Evolutionary conservation across 2,329 filamentous ascomycete species (phyloP).

Genomic region (Talaromyces marneffei): DNA sequence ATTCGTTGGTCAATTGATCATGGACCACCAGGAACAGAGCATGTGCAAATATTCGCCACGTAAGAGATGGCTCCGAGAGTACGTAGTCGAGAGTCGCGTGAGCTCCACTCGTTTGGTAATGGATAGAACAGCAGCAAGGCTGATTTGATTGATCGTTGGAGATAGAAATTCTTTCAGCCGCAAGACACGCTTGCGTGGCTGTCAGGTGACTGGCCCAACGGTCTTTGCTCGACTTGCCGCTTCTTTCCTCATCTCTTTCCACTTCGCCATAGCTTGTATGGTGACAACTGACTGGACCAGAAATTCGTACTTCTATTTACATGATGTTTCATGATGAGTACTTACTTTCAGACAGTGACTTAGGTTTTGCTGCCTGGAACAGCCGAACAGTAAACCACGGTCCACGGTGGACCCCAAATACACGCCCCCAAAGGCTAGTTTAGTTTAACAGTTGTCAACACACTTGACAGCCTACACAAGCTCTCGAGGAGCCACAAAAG

Average conservation of each 20-base stretch:
- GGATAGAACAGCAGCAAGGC: neutral
- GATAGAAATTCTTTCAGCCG: neutral
- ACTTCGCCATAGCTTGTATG: neutral
- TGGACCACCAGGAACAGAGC: too few species aligned
- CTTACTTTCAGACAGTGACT: neutral
- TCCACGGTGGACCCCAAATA: neutral
- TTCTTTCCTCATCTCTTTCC: neutral
- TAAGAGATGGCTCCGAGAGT: neutral
- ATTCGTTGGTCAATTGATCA: neutral
- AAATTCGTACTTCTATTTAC: neutral
- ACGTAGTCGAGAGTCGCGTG: neutral
- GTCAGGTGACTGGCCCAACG: conserved; percentile 5
- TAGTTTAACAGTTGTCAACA: too few species aligned
- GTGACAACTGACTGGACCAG: neutral
- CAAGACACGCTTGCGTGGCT: neutral
- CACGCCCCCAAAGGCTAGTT: too few species aligned
- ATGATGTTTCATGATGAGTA: neutral
- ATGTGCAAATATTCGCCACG: neutral
- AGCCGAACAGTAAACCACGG: neutral
- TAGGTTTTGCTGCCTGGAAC: neutral
- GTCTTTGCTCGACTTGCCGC: neutral
- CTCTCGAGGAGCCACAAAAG: neutral
- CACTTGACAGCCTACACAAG: too few species aligned
- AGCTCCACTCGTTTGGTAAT: neutral
- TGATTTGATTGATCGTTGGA: neutral